Base-by-base conservation (phyloP, 139 green algal species). In the Bryopsis sp. region DNA sequence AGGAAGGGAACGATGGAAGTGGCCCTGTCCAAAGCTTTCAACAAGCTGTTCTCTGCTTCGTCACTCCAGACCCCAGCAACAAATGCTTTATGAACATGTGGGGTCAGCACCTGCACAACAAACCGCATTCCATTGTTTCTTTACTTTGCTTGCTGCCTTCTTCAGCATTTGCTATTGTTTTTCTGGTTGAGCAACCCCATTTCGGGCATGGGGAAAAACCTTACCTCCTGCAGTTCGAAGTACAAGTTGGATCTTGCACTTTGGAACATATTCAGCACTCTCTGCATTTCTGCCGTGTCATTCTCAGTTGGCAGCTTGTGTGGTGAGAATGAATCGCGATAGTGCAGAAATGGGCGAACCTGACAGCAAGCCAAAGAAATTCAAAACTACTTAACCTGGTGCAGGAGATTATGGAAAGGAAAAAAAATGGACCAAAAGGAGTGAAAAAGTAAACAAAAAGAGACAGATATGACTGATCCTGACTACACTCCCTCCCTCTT, bases 221-320 rank as follows among this genome's bases (percentile, higher is more conserved):
- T 50, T 63, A 63, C 54, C 62, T 69, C 62, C 22, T 37, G 22
- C 62, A 69, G 8, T 57, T 50, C 37, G 26, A 69, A 69, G 26
- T 69, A 69, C 7, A 69, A 69, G 5, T 57, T 8, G 29, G 62
- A 50, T 36, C 62, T 35, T 5, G 54, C 38, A 57, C 6, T 34
- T n/a, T 69, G 62, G 37, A 69, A 69, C 5, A 69, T 37, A 8
- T 35, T 58, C 35, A 39, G 8, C 62, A 69, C 43, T 4, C 37
- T 54, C 37, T 39, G 35, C 39, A 69, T 32, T 37, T 69, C 62
- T 4, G 3, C 29, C 6, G 35, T 5, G 26, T 54, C 35, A 32
- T 69, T 54, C 15, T 35, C n/a, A 15, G 15, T 11, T 36, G 15
- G 8, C 37, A 32, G 19, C 22, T 57, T 19, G 37, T 69, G 11